These are phyloP conservation scores for Friedmanniomyces simplex DNA, from an alignment of 495 filamentous ascomycete species.

Conservation along the genomic window DNA sequence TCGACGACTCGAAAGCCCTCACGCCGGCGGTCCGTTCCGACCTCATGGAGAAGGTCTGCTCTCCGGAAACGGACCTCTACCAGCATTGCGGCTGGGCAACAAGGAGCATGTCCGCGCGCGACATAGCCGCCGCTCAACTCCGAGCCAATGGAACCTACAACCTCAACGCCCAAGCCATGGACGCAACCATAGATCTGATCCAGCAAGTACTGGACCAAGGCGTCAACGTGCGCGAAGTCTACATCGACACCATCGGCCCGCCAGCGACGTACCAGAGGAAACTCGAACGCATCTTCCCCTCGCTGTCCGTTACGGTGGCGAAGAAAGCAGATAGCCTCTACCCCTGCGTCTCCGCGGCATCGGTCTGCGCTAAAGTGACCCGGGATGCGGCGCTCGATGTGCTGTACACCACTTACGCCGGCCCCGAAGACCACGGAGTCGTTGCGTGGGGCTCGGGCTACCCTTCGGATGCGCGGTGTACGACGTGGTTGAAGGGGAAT, in stretches of 20 bases:
- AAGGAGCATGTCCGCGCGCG: slow-evolving; percentile 68
- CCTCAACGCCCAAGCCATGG: slow-evolving; percentile 94
- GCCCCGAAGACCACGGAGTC: slow-evolving; percentile 1
- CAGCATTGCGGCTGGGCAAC: slow-evolving; percentile 71
- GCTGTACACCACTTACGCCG: slow-evolving; percentile 44
- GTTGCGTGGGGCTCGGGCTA: slow-evolving; percentile 80
- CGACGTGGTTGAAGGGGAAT: slow-evolving; percentile 66
- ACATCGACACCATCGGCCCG: slow-evolving; percentile 87
- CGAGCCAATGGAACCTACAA: slow-evolving; percentile 63
- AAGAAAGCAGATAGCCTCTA: slow-evolving; percentile 95
- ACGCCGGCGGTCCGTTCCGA: slow-evolving; percentile 60
- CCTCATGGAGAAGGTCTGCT: slow-evolving; percentile 68
- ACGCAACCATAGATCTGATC: slow-evolving; percentile 84
- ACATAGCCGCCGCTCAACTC: slow-evolving; percentile 76
- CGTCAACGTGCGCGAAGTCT: slow-evolving; percentile 77
- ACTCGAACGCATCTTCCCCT: slow-evolving; percentile 75
- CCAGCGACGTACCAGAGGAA: slow-evolving; percentile 73
- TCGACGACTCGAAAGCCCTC: slow-evolving; percentile 86
- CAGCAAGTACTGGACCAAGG: slow-evolving; percentile 58
- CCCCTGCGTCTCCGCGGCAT: slow-evolving; percentile 86
- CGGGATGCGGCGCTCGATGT: slow-evolving; percentile 79
- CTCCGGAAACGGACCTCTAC: slow-evolving; percentile 50
- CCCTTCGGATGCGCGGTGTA: slow-evolving; percentile 75
- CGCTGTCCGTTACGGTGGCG: slow-evolving; percentile 68
- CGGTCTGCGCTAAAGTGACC: slow-evolving; percentile 92